Conservation (phyloP, 495 filamentous ascomycete species). For the Mytilinidion resinicola region DNA sequence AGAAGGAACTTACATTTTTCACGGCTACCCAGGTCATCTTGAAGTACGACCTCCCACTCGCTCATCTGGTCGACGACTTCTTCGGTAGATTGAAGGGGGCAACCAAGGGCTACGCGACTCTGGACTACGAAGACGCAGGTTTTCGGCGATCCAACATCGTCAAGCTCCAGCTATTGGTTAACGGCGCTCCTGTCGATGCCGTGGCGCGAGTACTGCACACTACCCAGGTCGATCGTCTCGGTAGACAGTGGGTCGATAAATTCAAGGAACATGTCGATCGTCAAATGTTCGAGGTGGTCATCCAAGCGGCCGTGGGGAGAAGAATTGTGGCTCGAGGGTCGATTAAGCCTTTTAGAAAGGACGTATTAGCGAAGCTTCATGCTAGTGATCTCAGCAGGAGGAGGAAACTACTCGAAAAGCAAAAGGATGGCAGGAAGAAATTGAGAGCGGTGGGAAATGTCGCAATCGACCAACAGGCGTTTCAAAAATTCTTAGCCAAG, state of each 20-base stretch:
- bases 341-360: slow-evolving; percentile 94
- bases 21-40: slow-evolving; percentile 91
- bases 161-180: slow-evolving; percentile 89
- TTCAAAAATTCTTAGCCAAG: slow-evolving; percentile 80
- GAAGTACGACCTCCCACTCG: slow-evolving; percentile 81
- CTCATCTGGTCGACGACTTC: slow-evolving; percentile 90
- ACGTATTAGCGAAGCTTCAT: slow-evolving; percentile 88
- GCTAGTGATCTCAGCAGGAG: slow-evolving; percentile 78
- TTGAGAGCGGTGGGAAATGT: slow-evolving; percentile 70
- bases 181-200: slow-evolving; percentile 87
- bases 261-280: slow-evolving; percentile 95
- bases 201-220: slow-evolving; percentile 83
- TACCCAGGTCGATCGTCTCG: slow-evolving; percentile 69
- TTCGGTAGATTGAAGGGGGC: slow-evolving; percentile 93
- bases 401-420: slow-evolving; percentile 87
- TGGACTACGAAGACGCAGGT: slow-evolving; percentile 93
- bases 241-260: slow-evolving; percentile 83
- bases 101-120: slow-evolving; percentile 74
- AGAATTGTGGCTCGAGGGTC: slow-evolving; percentile 87
- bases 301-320: slow-evolving; percentile 82
- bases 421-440: slow-evolving; percentile 92
- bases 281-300: slow-evolving; percentile 94
- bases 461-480: slow-evolving; percentile 85
- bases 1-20: slow-evolving; percentile 83
- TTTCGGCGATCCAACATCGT: slow-evolving; percentile 74